These are phyloP conservation scores for Ambrosia artemisiifolia DNA, from an alignment of 129 eudicot species.

Conservation along the genomic window DNA sequence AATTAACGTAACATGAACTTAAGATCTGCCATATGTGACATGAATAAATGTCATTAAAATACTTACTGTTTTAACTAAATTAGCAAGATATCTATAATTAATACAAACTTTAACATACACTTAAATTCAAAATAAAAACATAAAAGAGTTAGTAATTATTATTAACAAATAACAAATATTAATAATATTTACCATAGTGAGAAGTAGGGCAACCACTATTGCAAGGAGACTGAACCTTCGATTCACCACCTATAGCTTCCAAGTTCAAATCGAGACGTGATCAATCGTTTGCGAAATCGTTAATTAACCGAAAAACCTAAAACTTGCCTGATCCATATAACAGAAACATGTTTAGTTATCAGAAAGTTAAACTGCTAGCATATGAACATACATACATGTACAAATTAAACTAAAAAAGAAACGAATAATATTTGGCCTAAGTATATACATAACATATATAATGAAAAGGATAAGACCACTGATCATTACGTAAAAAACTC, in stretches of 20 bases:
- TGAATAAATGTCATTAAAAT: not conserved
- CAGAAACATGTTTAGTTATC: not conserved
- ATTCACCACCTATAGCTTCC: no score
- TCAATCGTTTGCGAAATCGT: not conserved
- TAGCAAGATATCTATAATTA: no score
- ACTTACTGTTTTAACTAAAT: constrained; percentile 92
- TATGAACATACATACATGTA: constrained; percentile 25
- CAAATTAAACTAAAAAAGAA: constrained; percentile 11
- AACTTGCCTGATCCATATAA: not conserved
- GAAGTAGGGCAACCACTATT: no score
- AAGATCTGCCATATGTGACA: not conserved
- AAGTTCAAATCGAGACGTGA: no score
- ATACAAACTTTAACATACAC: no score
- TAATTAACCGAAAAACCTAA: not conserved
- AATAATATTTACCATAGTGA: no score
- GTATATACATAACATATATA: constrained; percentile 8
- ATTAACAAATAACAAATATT: no score
- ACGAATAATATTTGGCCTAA: not conserved
- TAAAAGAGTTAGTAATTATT: no score
- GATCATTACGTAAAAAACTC: not conserved
- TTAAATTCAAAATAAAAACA: no score
- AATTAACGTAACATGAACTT: constrained; percentile 9
- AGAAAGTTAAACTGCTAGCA: constrained; percentile 20
- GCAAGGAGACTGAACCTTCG: no score
- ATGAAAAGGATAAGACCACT: not conserved